Conservation (phyloP, 2,329 filamentous ascomycete species). For the Davidsoniella neocaledoniae region DNA sequence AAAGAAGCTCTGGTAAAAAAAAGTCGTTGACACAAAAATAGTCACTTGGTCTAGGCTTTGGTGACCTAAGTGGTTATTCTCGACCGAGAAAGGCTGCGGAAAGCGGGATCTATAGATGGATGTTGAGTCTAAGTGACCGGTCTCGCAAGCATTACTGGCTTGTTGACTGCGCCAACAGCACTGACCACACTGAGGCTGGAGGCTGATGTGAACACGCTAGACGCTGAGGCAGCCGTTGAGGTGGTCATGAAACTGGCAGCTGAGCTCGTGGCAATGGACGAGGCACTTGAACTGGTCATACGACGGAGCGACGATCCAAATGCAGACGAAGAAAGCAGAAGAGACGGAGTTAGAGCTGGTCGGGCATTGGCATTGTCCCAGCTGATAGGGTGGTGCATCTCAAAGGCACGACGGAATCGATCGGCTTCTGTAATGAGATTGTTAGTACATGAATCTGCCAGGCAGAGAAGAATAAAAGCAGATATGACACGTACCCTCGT, state of each 20-base stretch:
- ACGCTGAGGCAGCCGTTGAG: constrained; percentile 2
- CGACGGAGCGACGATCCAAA: constrained; percentile 7
- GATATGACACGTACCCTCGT: constrained; percentile 1
- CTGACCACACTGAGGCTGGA: constrained; percentile 10
- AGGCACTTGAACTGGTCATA: constrained; percentile 7
- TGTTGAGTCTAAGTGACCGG: neutral
- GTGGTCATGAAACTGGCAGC: constrained; percentile 9
- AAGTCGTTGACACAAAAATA: neutral
- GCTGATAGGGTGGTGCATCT: constrained; percentile 10
- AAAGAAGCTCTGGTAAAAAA: neutral
- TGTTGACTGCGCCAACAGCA: neutral
- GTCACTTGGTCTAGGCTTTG: neutral
- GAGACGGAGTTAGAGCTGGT: constrained; percentile 8
- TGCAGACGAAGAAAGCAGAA: constrained; percentile 8
- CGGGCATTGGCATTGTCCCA: constrained; percentile 8
- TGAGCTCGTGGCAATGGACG: constrained; percentile 5
- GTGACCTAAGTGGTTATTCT: neutral
- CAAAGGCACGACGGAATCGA: constrained; percentile 9
- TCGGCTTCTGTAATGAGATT: constrained; percentile 4
- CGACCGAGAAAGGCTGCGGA: neutral
- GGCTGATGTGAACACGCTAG: constrained; percentile 5
- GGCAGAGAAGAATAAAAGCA: neutral
- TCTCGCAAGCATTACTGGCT: neutral
- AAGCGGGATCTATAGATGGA: neutral
- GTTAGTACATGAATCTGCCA: neutral